Evolutionary conservation across 1,284 basidiomycete genomes (phyloP), one percentile per base, ranked within the genome.

Genomic region (Boletus mariae): DNA sequence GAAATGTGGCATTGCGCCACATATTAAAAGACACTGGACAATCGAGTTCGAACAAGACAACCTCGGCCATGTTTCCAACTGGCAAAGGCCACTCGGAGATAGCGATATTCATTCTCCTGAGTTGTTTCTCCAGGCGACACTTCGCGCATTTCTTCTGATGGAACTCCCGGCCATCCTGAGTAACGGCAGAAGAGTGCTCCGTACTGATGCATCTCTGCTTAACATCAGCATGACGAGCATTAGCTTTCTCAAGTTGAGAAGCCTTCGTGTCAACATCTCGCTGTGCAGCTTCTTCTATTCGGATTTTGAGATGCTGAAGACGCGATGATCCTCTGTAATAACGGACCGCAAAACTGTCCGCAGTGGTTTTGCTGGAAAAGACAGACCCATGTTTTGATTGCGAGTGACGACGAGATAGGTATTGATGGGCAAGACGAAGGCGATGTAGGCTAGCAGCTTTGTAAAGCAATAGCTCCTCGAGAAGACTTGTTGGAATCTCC

Each of bases 61-160:
- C 20, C 20, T 20, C 20, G 20, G 20, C 20, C 2, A 51, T 28
- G 1, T 28, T 2, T 9, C 63, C 44, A 0, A 52, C 32, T 0
- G 80, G 78, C 31, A 83, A 59, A 0, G 79, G 80, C 80, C 78
- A 80, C 47, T 83, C n/a, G n/a, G n/a, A n/a, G n/a, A n/a, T n/a
- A n/a, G n/a, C n/a, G n/a, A n/a, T n/a, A n/a, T n/a, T n/a, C n/a
- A n/a, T n/a, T n/a, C n/a, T n/a, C n/a, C n/a, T n/a, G n/a, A 65
- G 61, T 42, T 63, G 12, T 1, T 41, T 32, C 34, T 69, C 51
- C 3, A 71, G 55, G 1, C 2, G 1, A 51, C 80, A 81, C 49
- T 68, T 75, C 0, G 0, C 8, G 53, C 75, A 74, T 0, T 17
- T 8, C 1, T 31, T 47, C 2, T 20, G 4, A 15, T 61, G 56